phyloP scores from a whole-genome alignment of 805 yeast genomes.

The Barnettozyma botsteinii region DNA sequence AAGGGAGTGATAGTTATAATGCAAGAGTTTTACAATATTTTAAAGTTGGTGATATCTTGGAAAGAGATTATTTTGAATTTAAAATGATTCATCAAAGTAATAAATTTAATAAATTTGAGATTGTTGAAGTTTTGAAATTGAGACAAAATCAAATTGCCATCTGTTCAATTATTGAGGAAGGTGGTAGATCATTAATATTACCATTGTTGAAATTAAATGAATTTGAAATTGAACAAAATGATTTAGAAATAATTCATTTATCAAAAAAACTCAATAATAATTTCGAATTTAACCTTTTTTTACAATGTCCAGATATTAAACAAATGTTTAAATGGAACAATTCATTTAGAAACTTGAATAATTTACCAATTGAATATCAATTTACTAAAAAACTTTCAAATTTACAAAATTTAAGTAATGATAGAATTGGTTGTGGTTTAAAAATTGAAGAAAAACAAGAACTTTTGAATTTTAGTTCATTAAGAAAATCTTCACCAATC shows the following conservation, averaged over 20 bases:
- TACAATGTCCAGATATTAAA: slow-evolving; percentile 19
- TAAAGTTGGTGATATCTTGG: slow-evolving; percentile 13
- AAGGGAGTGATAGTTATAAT: slow-evolving; percentile 3
- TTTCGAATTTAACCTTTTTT: slow-evolving; percentile 10
- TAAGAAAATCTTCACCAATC: slow-evolving; percentile 18
- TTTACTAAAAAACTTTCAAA: slow-evolving; percentile 7
- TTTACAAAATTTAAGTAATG: slow-evolving; percentile 11
- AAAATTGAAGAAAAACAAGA: not conserved
- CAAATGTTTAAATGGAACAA: slow-evolving; percentile 23
- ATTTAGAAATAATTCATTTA: slow-evolving; percentile 2
- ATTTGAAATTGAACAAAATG: slow-evolving; percentile 12
- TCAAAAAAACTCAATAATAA: slow-evolving; percentile 1
- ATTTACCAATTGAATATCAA: slow-evolving; percentile 3
- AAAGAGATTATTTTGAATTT: slow-evolving; percentile 24
- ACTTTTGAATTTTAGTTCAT: not conserved
- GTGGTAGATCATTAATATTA: slow-evolving; percentile 23
- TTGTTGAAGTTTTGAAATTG: slow-evolving; percentile 19
- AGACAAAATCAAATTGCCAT: slow-evolving; percentile 17
- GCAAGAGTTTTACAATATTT: slow-evolving; percentile 14
- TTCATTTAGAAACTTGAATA: slow-evolving; percentile 7
- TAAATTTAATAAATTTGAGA: slow-evolving; percentile 1
- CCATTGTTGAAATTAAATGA: slow-evolving; percentile 20
- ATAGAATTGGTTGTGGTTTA: slow-evolving; percentile 20
- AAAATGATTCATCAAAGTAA: slow-evolving; percentile 9
- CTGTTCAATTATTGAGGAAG: slow-evolving; percentile 16